phyloP scores from a whole-genome alignment of 345 rosid genomes.

The Brassica cretica region DNA sequence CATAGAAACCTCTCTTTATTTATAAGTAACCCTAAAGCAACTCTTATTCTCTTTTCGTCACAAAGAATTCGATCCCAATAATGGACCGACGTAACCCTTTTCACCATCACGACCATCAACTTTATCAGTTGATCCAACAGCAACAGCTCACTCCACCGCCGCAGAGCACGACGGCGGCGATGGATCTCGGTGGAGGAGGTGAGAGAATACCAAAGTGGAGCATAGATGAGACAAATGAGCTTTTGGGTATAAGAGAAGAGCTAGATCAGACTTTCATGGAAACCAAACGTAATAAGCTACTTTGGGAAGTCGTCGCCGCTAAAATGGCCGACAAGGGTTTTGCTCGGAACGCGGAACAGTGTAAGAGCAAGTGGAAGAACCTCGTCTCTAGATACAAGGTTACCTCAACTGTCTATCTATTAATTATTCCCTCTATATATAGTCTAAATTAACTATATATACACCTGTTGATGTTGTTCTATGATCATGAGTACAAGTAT shows the following conservation, averaged over 20 bases:
- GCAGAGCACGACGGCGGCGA: slow-evolving; percentile 38
- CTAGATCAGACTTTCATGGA: slow-evolving; percentile 92
- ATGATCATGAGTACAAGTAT: slow-evolving; percentile 6
- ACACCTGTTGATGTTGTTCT: neutral
- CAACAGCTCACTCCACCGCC: slow-evolving; percentile 50
- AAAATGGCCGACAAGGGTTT: slow-evolving; percentile 81
- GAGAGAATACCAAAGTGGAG: slow-evolving; percentile 99
- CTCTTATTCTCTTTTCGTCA: slow-evolving; percentile 19
- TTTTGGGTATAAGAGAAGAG: slow-evolving; percentile 78
- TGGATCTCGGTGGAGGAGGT: slow-evolving; percentile 22
- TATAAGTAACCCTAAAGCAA: slow-evolving; percentile 6
- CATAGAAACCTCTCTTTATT: slow-evolving; percentile 29
- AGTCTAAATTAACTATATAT: neutral
- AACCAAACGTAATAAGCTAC: slow-evolving; percentile 84
- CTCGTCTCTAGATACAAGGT: slow-evolving; percentile 97
- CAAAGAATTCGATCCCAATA: slow-evolving; percentile 19
- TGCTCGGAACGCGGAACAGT: slow-evolving; percentile 90
- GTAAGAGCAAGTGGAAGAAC: slow-evolving; percentile 99
- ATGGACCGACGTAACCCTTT: slow-evolving; percentile 61
- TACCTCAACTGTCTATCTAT: slow-evolving; percentile 16
- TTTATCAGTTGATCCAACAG: slow-evolving; percentile 42
- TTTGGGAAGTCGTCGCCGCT: slow-evolving; percentile 81
- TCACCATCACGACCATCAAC: slow-evolving; percentile 44
- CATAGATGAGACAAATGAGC: slow-evolving; percentile 81
- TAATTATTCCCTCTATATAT: neutral